Percentiles rank a stretch among this genome's conserved stretches.
These are phyloP conservation scores for Platismatia glauca DNA, from an alignment of 495 filamentous ascomycete species.

Conservation along the genomic window DNA sequence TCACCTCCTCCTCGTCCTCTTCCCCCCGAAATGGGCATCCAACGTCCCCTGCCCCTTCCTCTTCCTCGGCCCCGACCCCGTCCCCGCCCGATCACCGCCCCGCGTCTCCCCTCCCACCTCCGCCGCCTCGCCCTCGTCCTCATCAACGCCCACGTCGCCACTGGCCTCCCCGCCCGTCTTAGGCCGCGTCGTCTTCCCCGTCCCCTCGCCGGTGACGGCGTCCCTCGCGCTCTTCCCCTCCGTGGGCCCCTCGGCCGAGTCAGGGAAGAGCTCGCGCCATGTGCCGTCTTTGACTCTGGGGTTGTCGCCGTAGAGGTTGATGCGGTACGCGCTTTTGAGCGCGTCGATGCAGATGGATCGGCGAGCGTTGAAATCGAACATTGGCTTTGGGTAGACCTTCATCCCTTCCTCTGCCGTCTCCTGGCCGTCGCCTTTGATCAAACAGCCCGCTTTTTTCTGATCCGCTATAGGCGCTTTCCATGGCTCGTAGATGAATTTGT, in stretches of 20 bases:
- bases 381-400: constrained; percentile 54
- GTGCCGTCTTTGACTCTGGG: constrained; percentile 48
- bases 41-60: constrained; percentile 34
- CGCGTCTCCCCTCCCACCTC: constrained; percentile 21
- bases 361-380: constrained; percentile 59
- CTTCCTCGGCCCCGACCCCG: constrained; percentile 17
- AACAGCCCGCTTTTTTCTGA: constrained; percentile 50
- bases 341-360: constrained; percentile 49
- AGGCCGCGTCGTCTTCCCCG: constrained; percentile 22
- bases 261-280: constrained; percentile 50
- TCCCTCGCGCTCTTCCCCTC: constrained; percentile 31
- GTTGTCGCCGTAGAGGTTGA: constrained; percentile 53
- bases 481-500: constrained; percentile 66
- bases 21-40: constrained; percentile 32
- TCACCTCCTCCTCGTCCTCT: constrained; percentile 27
- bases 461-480: constrained; percentile 57
- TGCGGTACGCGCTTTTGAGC: constrained; percentile 57
- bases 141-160: constrained; percentile 26
- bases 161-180: constrained; percentile 23
- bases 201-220: constrained; percentile 27
- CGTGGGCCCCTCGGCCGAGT: constrained; percentile 41
- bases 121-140: constrained; percentile 29
- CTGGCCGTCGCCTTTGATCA: constrained; percentile 45
- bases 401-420: constrained; percentile 28
- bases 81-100: constrained; percentile 11